Conservation (phyloP, 192 early-diverging fungal genomes). For the Backusella psychrophila region DNA sequence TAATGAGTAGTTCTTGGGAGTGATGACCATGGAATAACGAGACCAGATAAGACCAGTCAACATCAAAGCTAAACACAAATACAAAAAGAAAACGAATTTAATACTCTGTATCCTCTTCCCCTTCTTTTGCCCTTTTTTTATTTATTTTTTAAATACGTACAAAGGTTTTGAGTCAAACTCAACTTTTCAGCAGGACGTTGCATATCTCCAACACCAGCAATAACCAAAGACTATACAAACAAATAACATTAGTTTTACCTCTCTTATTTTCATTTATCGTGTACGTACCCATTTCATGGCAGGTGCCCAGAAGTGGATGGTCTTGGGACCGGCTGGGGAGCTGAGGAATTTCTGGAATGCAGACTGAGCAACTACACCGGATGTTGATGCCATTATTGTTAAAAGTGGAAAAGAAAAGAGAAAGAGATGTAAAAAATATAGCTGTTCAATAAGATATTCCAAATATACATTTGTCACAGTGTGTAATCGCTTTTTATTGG, state of each 20-base stretch:
- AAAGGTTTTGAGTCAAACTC: constrained; percentile 75
- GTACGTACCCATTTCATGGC: constrained; percentile 79
- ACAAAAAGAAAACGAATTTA: neutral
- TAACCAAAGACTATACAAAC: constrained; percentile 73
- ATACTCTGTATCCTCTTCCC: neutral
- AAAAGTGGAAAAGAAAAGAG: neutral
- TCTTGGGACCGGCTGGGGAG: constrained; percentile 84
- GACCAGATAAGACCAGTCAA: constrained; percentile 97
- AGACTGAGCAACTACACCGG: constrained; percentile 19
- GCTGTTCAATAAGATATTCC: constrained; percentile 1
- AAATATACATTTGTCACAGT: constrained; percentile 9
- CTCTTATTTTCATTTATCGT: neutral
- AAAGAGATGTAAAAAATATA: constrained; percentile 10
- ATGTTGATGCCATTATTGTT: constrained; percentile 5
- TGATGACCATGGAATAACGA: constrained; percentile 94
- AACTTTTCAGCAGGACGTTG: constrained; percentile 88
- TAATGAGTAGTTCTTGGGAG: constrained; percentile 87
- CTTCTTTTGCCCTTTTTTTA: neutral
- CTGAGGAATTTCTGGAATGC: constrained; percentile 69
- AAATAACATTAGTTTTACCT: neutral
- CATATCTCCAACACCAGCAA: constrained; percentile 90
- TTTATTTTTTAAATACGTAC: constrained; percentile 37
- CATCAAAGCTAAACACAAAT: constrained; percentile 60
- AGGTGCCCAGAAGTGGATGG: constrained; percentile 98
- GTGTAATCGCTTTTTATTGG: neutral